Evolutionary conservation across 2,329 filamentous ascomycete species (phyloP), one percentile per base, ranked within the genome.

Genomic region (Pyrenophora seminiperda): DNA sequence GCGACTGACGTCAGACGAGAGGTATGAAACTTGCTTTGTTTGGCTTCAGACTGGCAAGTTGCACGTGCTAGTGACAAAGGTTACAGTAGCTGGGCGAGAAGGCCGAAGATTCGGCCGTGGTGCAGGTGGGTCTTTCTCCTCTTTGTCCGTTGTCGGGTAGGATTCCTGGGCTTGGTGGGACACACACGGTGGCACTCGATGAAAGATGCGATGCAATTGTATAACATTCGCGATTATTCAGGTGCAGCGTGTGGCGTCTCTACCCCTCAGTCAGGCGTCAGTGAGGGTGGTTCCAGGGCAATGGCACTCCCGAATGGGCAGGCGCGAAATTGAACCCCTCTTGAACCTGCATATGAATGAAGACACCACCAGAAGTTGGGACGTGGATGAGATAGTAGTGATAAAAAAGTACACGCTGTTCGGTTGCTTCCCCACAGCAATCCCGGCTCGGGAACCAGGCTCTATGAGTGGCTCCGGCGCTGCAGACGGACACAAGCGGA

Each of bases 1-100:
- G 24, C 27, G 32, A 24, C 27, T 62, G 59, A 62, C 58, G 58
- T 62, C 59, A 62, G 18, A 18, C 14, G 39, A 29, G 36, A 40
- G 49, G 32, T 39, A 34, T 58, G 54, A 60, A 60, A 62, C 59
- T 52, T 47, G 50, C 36, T 47, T 41, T 44, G 49, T 51, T 56
- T 48, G 24, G 40, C 34, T 41, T 41, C 27, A 36, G 37, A 37
- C 19, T 40, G 33, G 22, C 19, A 33, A 36, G 32, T 40, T 27
- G 14, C 19, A 46, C 51, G 43, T 50, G 57, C 54, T 47, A 41
- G 11, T 10, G 37, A 30, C 45, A 30, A 39, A n/a, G n/a, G 50
- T 39, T 46, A n/a, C 30, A 32, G 41, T 32, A 50, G 29, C 34
- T 46, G 29, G 20, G 32, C 20, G 24, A 27, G 2, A 11, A 47